Evolutionary conservation across 2,329 filamentous ascomycete species (phyloP), one percentile per base, ranked within the genome.

Genomic region (Akanthomyces dipterigenus): DNA sequence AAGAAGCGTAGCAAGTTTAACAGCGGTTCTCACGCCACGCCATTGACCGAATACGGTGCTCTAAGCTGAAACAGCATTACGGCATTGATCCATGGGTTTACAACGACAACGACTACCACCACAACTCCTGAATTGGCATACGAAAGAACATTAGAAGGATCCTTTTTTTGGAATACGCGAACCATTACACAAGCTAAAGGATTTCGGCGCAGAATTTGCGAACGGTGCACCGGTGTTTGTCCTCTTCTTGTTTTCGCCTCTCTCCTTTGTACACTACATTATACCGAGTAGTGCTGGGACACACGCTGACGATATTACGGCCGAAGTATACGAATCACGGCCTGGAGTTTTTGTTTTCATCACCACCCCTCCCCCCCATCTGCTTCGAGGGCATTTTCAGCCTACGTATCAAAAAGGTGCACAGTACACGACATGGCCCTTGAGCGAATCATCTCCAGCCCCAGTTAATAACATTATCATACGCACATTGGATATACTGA

Each of bases 1-100:
- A 95, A 95, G 80, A 93, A 91, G 70, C 74, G 71, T 49, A 70
- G 69, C 61, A 71, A 63, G 22, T 63, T 57, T 48, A 65, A 63
- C 48, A 26, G 60, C 40, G 49, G 55, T 45, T 57, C 62, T 31
- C 68, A 69, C 16, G 65, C 65, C 20, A 61, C 53, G 16, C 53
- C 64, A 1, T 61, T 64, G 24, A 55, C 66, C 5, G 70, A 73
- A 40, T 67, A 69, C 14, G 55, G 63, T 5, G 65, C 70, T 62
- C 63, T 8, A 26, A 60, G 57, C 57, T 60, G 38, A 60, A 38
- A 65, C 24, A 16, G 5, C 8, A 18, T 22, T 11, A 26, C 45
- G 38, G 26, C n/a, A 55, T 66, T 57, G n/a, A 5, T 28, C 18
- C 6, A 57, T 26, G 55, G 31, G 20, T 20, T 20, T 24, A 28